These are phyloP conservation scores for Globisporangium orthogonon DNA, from an alignment of 352 stramenopile species.

Conservation along the genomic window DNA sequence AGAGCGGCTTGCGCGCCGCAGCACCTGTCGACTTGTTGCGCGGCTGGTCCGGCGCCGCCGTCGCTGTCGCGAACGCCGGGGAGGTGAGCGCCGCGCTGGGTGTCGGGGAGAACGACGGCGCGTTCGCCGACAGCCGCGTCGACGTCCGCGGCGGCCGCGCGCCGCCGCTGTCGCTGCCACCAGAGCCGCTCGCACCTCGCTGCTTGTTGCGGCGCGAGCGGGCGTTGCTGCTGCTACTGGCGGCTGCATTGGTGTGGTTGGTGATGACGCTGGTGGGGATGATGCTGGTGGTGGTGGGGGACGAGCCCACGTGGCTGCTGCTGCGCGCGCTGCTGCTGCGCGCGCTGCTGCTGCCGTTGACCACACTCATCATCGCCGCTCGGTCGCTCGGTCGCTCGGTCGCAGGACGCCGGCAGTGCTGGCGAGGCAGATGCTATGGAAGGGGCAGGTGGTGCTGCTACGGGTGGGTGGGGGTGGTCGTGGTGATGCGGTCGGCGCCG, in stretches of 20 bases:
- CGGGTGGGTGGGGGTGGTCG: neutral
- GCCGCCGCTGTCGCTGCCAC: neutral
- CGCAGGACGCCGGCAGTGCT: neutral
- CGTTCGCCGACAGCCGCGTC: constrained; percentile 8
- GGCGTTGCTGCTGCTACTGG: neutral
- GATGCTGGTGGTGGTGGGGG: constrained; percentile 18
- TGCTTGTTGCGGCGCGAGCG: constrained; percentile 1
- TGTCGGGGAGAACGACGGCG: constrained; percentile 9
- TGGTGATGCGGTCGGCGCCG: neutral
- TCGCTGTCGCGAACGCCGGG: constrained; percentile 4
- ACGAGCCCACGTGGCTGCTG: constrained; percentile 20
- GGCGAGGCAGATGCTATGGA: neutral
- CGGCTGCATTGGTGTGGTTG: neutral
- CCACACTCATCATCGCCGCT: constrained; percentile 20
- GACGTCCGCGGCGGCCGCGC: neutral
- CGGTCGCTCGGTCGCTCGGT: neutral
- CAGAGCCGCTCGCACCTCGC: constrained; percentile 12
- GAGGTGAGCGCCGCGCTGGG: neutral
- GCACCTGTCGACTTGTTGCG: neutral
- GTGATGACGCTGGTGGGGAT: constrained; percentile 15
- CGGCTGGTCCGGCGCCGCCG: neutral
- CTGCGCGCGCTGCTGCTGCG: constrained; percentile 17
- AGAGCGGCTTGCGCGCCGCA: neutral
- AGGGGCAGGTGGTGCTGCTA: neutral
- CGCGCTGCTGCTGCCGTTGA: constrained; percentile 19